Base-by-base conservation (phyloP, 2,329 filamentous ascomycete genomes). In the Colletotrichum sp. region DNA sequence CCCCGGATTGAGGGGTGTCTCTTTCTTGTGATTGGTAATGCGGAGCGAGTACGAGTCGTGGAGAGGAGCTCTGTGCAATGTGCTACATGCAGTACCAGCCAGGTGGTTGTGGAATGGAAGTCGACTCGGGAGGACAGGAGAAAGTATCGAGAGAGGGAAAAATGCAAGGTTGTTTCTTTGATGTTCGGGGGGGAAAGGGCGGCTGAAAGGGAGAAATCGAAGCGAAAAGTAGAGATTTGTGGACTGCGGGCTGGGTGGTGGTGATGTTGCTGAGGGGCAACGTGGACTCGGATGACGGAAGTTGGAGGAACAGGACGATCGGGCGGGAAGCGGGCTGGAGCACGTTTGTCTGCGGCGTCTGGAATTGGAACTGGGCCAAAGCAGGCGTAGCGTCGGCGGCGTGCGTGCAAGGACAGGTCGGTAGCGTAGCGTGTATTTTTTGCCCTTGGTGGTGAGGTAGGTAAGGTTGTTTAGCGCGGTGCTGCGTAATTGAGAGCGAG, bases 241-340 rank as follows among this genome's bases (percentile, higher is more conserved):
- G 73, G 73, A 73, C 64, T 68, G 57, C 34, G 61, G 59, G 60
- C 26, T 34, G 57, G 26, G 63, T 67, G 69, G 64, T 73, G 73
- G 64, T 75, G 73, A 59, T 73, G 70, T 52, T 52, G 55, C 63
- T 43, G 73, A 75, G 73, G 70, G 73, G 73, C 73, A 75, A 73
- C 73, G 73, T 75, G 73, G 73, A 68, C 73, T 75, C 64, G 57
- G 73, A 75, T 73, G 73, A 75, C 73, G 73, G 73, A 73, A 73
- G 73, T 48, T 75, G 73, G 39, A 75, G 68, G 73, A 75, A 67
- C 63, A 72, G 63, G 68, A 63, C 64, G 69, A 72, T 71, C 39
- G 69, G 69, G 72, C 69, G 69, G 72, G 63, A 75, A 72, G 39
- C 52, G 67, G 61, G 52, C 72, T 61, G 28, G 59, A 39, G 67